Conservation (phyloP, 345 rosid genomes). For the Theobroma cacao region DNA sequence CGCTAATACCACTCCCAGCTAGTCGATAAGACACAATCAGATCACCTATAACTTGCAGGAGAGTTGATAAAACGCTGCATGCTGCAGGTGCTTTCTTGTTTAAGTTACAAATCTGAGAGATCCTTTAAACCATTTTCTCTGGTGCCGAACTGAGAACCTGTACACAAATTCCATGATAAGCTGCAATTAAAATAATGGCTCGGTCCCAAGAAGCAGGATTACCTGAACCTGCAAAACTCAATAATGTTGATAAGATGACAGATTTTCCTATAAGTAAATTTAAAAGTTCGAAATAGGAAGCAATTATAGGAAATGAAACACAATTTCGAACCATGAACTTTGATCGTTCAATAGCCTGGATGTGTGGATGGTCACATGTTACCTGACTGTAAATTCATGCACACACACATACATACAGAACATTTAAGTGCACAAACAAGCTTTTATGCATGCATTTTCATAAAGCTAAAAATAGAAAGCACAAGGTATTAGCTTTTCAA, state of each 20-base stretch:
- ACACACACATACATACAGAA: constrained; percentile 1
- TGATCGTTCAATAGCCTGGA: constrained; percentile 21
- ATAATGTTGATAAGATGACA: background rate
- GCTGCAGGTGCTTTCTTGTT: background rate
- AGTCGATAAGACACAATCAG: background rate
- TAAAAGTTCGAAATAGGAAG: background rate
- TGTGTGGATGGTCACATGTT: constrained; percentile 21
- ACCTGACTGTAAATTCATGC: constrained; percentile 30
- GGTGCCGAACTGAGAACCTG: constrained; percentile 21
- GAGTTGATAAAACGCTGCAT: background rate
- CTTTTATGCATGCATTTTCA: background rate
- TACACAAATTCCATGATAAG: constrained; percentile 31
- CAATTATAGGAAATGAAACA: constrained; percentile 24
- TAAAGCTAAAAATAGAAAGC: background rate
- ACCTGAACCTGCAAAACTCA: constrained; percentile 52
- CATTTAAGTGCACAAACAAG: background rate
- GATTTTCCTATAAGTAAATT: background rate
- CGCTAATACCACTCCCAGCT: background rate
- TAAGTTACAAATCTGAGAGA: background rate
- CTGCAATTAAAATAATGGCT: constrained; percentile 21
- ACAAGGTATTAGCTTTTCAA: background rate
- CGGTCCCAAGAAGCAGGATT: constrained; percentile 37
- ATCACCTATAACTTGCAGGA: background rate
- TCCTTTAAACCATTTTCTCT: background rate
- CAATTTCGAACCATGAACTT: constrained; percentile 23